Base-by-base conservation (phyloP, 2,329 filamentous ascomycete genomes). In the Neonectria faginata region DNA sequence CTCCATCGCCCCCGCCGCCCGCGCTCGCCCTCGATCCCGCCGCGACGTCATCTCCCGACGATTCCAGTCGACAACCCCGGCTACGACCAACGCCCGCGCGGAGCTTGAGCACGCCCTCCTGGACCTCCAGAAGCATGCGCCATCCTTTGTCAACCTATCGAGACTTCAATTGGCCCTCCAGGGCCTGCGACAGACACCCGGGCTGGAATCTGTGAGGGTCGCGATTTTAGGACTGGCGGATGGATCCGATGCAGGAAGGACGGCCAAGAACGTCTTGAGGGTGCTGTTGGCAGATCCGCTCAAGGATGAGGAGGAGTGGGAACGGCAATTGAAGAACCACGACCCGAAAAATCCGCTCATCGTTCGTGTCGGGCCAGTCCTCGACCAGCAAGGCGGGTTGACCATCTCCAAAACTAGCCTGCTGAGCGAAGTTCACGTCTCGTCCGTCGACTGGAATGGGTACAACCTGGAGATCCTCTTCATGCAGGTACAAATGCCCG, bases 201-300 rank as follows among this genome's bases (percentile, higher is more conserved):
- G 88, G 4, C 74, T 83, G 39, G 88, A 90, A 75, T 82, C 85
- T 2, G 82, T 90, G 33, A 82, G 88, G 18, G 80, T 91, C 61
- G 88, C 88, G 14, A 80, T 91, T 51, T 75, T 90, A 8, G 85
- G 84, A 10, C 74, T 88, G 29, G 75, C 73, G 16, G 74, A 78
- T 51, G 79, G 76, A 47, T 73, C 76, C 42, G 76, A 78, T 12
- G 77, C 82, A 1, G 78, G 79, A 54, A 74, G 77, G 18, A 85
- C 85, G 12, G 89, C 90, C 3, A 88, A 88, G 74, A 83, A 85
- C 64, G 82, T 97, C 9, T 84, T 94, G 50, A 86, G 89, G 45
- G 81, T 94, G 39, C 79, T 93, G 12, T 81, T 94, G 2, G 89
- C 90, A 2, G 92, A 94, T 76, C 91, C 92, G 5, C 78, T 94